Evolutionary conservation across 2,329 filamentous ascomycete species (phyloP).

Genomic region (Thermoascus crustaceus): DNA sequence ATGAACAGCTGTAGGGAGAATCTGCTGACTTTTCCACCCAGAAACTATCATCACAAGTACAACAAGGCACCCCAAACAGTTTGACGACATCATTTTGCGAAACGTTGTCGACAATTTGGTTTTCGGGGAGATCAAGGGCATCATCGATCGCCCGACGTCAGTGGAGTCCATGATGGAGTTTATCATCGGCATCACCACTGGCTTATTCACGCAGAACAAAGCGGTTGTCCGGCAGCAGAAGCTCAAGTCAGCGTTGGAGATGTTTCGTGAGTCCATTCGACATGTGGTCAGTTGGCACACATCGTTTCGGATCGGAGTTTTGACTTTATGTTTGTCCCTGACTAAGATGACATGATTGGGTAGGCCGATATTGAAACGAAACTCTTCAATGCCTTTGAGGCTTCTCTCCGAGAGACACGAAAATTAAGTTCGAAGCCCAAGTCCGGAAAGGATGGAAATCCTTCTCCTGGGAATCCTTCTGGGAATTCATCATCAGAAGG

Average conservation of each 20-base stretch:
- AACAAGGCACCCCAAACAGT: conserved; percentile 4
- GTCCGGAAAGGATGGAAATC: no score
- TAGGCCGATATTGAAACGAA: conserved; percentile 4
- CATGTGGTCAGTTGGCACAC: conserved; percentile 7
- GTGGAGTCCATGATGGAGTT: conserved; percentile 5
- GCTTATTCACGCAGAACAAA: no score
- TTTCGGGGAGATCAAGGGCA: conserved; percentile 3
- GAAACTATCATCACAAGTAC: conserved; percentile 10
- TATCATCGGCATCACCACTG: conserved; percentile 6
- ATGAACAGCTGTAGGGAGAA: no score
- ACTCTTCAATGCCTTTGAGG: conserved; percentile 3
- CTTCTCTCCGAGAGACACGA: no score
- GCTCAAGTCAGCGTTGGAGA: conserved; percentile 9
- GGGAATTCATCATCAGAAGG: neutral
- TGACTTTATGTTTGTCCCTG: no score
- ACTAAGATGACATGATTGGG: no score
- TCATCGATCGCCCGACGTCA: neutral
- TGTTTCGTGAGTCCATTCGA: conserved; percentile 8
- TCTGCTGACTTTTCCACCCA: neutral
- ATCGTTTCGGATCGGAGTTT: no score
- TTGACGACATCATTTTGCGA: conserved; percentile 4
- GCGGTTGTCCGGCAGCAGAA: no score
- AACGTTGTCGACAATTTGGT: conserved; percentile 1
- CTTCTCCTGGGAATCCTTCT: no score
- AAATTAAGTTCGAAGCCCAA: no score